phyloP scores from a whole-genome alignment of 495 filamentous ascomycete genomes.

The Neurospora sp. region DNA sequence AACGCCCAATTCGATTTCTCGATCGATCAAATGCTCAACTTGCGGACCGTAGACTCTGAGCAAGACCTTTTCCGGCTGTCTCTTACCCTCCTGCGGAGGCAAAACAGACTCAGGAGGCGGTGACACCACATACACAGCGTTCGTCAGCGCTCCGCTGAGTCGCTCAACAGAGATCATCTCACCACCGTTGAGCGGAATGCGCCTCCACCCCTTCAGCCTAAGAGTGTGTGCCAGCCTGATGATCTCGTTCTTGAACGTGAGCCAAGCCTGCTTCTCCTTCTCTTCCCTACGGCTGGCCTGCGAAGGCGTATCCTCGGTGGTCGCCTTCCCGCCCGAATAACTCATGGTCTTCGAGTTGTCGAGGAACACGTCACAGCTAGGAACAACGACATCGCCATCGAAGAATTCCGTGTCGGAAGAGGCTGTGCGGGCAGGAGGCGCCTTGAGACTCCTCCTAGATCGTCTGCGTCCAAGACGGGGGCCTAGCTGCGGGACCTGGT shows the following conservation, averaged over 20 bases:
- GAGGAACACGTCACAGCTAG: conserved; percentile 65
- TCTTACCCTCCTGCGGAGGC: conserved; percentile 26
- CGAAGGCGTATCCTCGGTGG: conserved; percentile 35
- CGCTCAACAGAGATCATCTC: conserved; percentile 71
- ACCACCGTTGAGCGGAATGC: conserved; percentile 52
- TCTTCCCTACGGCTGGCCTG: conserved; percentile 32
- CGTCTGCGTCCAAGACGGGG: conserved; percentile 21
- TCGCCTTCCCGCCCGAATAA: conserved; percentile 53
- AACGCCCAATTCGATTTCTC: conserved; percentile 81
- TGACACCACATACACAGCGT: conserved; percentile 88
- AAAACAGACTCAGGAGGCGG: conserved; percentile 54
- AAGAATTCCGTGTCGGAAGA: conserved; percentile 77
- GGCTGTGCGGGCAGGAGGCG: conserved; percentile 18
- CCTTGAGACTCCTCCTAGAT: conserved; percentile 24
- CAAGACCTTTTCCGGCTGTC: conserved; percentile 57
- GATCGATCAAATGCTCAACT: conserved; percentile 90
- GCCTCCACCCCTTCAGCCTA: conserved; percentile 79
- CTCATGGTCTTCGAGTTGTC: conserved; percentile 83
- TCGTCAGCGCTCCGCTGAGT: conserved; percentile 89
- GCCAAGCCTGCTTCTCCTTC: conserved; percentile 67
- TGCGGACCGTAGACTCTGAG: conserved; percentile 92
- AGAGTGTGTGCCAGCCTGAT: conserved; percentile 83
- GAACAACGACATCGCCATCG: conserved; percentile 61
- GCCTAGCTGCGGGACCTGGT: conserved; percentile 23
- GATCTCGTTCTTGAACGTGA: conserved; percentile 79